Base-by-base conservation (phyloP, 2,329 filamentous ascomycete genomes). In the Colletotrichum coccodes region DNA sequence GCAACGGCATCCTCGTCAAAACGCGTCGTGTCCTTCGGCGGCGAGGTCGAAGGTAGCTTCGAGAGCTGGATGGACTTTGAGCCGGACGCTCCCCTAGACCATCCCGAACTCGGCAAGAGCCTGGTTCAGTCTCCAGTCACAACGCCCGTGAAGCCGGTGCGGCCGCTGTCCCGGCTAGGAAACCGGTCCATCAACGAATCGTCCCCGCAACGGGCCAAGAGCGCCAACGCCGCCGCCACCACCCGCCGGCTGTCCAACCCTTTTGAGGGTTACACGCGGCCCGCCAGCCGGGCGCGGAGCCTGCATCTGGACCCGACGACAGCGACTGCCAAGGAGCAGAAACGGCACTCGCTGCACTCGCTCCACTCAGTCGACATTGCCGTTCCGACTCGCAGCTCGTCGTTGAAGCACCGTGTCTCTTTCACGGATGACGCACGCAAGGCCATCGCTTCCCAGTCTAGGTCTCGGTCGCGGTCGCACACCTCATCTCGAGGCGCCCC, bases 1-100 rank as follows among this genome's bases (percentile, higher is more conserved):
- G 46, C 61, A 9, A 75, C 75, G 2, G 61, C 73, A 3, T 70
- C 74, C 67, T 76, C 77, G 32, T 73, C 68, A 57, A 70, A 72
- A 40, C 61, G 62, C 18, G 40, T 63, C 16, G 67, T 64, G 7
- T 64, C 64, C 12, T 64, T 63, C 18, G 66, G 58, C 12, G 53
- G 52, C 12, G 68, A 63, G n/a, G 42, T 49, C 12, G 61, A 71
- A 21, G 68, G 63, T 23, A 54, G 58, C 23, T 57, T 36, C 9
- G 56, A 36, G 32, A 69, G 72, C 62, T 73, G 72, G 72, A 72
- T 73, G 26, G 71, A 73, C 34, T 47, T 71, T 8, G 72, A 73
- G 32, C 71, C 72, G 6, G 72, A 73, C 9, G 64, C 53, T 7
- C 63, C 56, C 16, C 34, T 18, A 16, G 56, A 60, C 30, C 60